Percentiles rank a stretch among this genome's conserved stretches.
Conservation (phyloP, 768 basidiomycete species). For the Gelatoporia subvermispora region DNA sequence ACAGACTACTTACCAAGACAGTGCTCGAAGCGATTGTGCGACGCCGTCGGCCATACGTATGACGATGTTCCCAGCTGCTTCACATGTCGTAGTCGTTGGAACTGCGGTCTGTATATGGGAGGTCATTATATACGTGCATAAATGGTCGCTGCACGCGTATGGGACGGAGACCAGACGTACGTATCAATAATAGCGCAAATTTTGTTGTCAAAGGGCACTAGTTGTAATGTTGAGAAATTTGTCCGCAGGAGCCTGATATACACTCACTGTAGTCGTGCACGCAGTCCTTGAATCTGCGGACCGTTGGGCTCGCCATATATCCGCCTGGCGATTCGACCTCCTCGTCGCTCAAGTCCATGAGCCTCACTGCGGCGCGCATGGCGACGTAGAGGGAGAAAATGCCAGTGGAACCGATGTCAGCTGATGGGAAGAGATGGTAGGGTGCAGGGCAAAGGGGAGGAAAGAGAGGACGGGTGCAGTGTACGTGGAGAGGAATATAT, state of each 20-base stretch:
- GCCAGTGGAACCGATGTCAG: no score
- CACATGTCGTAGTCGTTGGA: conserved; percentile 71
- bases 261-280: conserved; percentile 24
- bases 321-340: not conserved
- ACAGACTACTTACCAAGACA: conserved; percentile 52
- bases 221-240: not conserved
- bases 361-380: not conserved
- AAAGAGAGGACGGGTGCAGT: no score
- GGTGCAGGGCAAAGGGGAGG: no score
- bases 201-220: conserved; percentile 30
- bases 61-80: conserved; percentile 79
- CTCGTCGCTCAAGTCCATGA: not conserved
- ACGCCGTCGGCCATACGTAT: conserved; percentile 72
- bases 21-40: conserved; percentile 83
- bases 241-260: not conserved
- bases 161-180: conserved; percentile 32
- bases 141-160: not conserved
- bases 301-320: not conserved
- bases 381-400: no score
- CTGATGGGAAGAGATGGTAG: no score
- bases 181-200: conserved; percentile 61
- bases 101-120: conserved; percentile 48
- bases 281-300: conserved; percentile 23
- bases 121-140: not conserved
- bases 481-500: no score